Base-by-base conservation (phyloP, 148 eudicot species). In the Spergularia bocconei region DNA sequence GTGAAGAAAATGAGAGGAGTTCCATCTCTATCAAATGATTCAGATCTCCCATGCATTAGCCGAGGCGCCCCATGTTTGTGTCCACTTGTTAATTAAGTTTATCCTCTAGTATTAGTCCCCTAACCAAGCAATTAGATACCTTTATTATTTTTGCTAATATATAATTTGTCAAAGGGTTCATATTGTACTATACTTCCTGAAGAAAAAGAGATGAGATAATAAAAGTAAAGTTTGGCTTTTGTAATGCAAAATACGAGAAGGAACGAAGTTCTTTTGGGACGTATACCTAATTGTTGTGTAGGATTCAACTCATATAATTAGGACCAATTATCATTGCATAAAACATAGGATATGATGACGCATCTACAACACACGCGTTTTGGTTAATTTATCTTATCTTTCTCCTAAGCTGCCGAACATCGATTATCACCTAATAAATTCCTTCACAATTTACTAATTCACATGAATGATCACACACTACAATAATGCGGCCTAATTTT, bases 121-220 rank as follows among this genome's bases (percentile, higher is more conserved):
- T 69, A 69, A 53, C n/a, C n/a, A 69, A 13, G 61, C 21, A 69
- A 25, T 69, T 52, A 69, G 54, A 9, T 10, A 13, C 6, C 17
- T 21, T 69, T 65, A 41, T 41, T 41, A 41, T 41, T 8, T 1
- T 41, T 41, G 47, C 2, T 38, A n/a, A 15, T 17, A 63, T 63
- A 36, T 64, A 64, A 64, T 64, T 64, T 5, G 68, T 44, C 20
- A 41, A 44, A 20, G 70, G 70, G 4, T 67, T 8, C 16, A 9
- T 67, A 36, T 41, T 67, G 70, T 4, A 11, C 53, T 67, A 48
- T 67, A 67, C 53, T 67, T 15, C 13, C 70, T 47, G 2, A 36
- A 66, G n/a, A 66, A 47, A 48, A 56, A 68, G 71, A 68, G 71
- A 68, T 50, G 21, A 68, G 23, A 57, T 29, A 29, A 29, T 29